phyloP scores from a whole-genome alignment of 495 filamentous ascomycete genomes.

The Neurospora tetraspora region DNA sequence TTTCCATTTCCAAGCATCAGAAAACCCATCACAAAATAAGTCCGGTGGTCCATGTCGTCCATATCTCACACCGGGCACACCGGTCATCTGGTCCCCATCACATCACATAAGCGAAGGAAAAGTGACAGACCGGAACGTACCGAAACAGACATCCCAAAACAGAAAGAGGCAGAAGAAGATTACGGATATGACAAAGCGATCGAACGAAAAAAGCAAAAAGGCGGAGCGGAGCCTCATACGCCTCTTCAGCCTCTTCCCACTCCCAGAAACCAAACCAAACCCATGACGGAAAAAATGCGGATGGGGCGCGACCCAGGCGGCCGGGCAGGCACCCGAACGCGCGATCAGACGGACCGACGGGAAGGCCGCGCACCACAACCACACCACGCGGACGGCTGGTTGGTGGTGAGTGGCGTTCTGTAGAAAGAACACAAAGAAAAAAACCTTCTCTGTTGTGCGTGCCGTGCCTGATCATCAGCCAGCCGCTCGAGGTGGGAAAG shows the following conservation, averaged over 20 bases:
- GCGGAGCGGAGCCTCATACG: background rate
- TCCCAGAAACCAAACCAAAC: background rate
- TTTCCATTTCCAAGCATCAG: background rate
- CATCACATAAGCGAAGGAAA: background rate
- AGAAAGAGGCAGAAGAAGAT: background rate
- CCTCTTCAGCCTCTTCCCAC: background rate
- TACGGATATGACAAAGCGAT: background rate
- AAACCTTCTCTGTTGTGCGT: background rate
- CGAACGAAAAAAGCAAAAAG: background rate
- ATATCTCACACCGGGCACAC: background rate
- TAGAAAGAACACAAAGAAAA: background rate
- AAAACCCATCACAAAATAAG: background rate
- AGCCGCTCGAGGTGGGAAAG: background rate
- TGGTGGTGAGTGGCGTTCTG: background rate
- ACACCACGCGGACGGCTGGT: background rate
- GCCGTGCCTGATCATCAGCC: background rate
- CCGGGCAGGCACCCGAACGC: background rate
- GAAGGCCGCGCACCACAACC: background rate
- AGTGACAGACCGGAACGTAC: background rate
- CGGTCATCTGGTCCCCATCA: background rate
- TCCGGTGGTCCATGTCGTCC: background rate
- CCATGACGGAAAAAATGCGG: background rate
- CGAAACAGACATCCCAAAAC: background rate
- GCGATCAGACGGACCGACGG: background rate
- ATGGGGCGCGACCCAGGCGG: background rate